A percentile compares a stretch with the other conserved stretches of the same genome.
These are phyloP conservation scores for Oryza glaberrima DNA, from an alignment of 176 grass and related monocot genomes.

Conservation along the genomic window DNA sequence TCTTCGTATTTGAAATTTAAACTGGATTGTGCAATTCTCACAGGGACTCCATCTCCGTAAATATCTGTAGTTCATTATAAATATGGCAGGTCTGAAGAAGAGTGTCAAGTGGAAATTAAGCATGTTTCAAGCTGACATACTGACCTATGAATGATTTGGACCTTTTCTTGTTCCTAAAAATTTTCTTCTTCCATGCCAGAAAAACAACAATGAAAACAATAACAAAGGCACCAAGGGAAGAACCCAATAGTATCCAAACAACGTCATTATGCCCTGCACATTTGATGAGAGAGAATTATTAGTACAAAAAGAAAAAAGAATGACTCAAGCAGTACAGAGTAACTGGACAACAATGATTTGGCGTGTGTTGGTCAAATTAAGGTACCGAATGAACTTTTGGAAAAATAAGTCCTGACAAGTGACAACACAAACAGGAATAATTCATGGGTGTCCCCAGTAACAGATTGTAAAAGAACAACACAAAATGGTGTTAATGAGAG, in stretches of 20 bases:
- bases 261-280: constrained; percentile 52
- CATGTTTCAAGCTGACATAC: constrained; percentile 34
- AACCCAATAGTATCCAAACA: constrained; percentile 70
- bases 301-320: not conserved
- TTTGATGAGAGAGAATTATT: not conserved
- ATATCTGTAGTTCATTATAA: constrained; percentile 50
- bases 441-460: not conserved
- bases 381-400: not conserved
- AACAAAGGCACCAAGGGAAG: constrained; percentile 56
- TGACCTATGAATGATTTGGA: constrained; percentile 64
- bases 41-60: constrained; percentile 49
- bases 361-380: constrained; percentile 16
- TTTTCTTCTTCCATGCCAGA: constrained; percentile 61
- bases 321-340: not conserved
- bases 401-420: not conserved
- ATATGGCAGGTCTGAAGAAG: constrained; percentile 1
- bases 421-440: not conserved
- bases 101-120: not conserved
- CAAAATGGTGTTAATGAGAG: not conserved
- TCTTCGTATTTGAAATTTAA: constrained; percentile 82
- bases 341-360: not conserved
- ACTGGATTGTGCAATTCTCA: constrained; percentile 68
- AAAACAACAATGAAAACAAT: constrained; percentile 53
- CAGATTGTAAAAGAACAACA: not conserved
- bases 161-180: constrained; percentile 17